Conservation (phyloP, 2,329 filamentous ascomycete genomes). For the Gliomastix tumulicola region DNA sequence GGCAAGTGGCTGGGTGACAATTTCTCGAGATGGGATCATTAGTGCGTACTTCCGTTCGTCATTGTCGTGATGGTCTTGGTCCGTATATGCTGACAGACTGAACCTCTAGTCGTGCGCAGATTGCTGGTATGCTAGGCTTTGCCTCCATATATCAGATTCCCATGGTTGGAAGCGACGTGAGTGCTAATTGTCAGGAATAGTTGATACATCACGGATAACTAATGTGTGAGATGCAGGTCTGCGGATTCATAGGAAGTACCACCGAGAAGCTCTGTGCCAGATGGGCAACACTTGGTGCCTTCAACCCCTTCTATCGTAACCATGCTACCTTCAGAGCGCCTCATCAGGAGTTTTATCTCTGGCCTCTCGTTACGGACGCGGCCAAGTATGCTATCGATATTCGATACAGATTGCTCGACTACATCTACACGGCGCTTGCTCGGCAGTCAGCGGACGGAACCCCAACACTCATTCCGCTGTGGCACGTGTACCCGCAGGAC, state of each 20-base stretch:
- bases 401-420: constrained; percentile 66
- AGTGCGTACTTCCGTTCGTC: constrained; percentile 23
- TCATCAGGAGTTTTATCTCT: constrained; percentile 61
- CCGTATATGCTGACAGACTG: too few species aligned
- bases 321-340: constrained; percentile 41
- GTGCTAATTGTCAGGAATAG: too few species aligned
- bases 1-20: constrained; percentile 57
- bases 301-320: constrained; percentile 63
- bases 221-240: too few species aligned
- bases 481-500: constrained; percentile 57
- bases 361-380: constrained; percentile 51
- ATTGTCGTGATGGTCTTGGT: too few species aligned
- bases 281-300: constrained; percentile 60
- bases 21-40: constrained; percentile 44
- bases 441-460: constrained; percentile 52
- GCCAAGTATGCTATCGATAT: constrained; percentile 61
- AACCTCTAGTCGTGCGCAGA: constrained; percentile 41
- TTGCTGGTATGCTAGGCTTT: constrained; percentile 53
- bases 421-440: constrained; percentile 66
- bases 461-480: constrained; percentile 62
- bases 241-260: constrained; percentile 63
- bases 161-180: constrained; percentile 60
- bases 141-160: constrained; percentile 60
- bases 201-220: too few species aligned
- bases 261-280: constrained; percentile 56